phyloP scores from a whole-genome alignment of 805 yeast genomes.

The Yamadazyma insecticola region DNA sequence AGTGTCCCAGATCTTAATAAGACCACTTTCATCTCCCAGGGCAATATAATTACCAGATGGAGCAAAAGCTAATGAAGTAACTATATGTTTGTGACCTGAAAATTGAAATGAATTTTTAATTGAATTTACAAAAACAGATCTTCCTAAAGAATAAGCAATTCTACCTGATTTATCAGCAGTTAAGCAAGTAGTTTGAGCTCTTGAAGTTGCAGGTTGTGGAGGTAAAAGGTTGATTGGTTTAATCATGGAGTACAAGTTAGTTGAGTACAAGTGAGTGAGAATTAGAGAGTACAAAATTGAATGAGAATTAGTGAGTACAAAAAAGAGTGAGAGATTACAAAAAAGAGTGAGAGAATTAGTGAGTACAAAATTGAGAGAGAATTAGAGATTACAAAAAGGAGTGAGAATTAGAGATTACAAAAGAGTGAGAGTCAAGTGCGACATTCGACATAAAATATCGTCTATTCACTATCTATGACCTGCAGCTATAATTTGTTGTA shows the following conservation, averaged over 20 bases:
- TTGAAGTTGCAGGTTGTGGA: constrained; percentile 74
- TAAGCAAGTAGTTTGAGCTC: constrained; percentile 66
- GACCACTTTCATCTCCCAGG: constrained; percentile 89
- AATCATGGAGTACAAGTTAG: not conserved
- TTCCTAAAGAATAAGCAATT: constrained; percentile 78
- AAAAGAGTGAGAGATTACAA: no score
- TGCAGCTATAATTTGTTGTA: no score
- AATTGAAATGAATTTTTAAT: constrained; percentile 59
- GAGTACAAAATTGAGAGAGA: no score
- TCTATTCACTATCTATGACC: no score
- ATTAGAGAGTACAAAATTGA: no score
- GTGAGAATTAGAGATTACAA: no score
- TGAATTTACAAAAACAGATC: constrained; percentile 68
- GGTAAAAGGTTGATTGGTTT: constrained; percentile 43
- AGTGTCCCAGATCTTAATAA: constrained; percentile 81
- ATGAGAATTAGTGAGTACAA: no score
- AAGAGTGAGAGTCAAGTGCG: no score
- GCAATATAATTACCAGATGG: constrained; percentile 90
- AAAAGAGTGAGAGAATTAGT: no score
- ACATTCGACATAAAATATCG: no score
- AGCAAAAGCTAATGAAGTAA: constrained; percentile 81
- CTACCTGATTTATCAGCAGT: constrained; percentile 72
- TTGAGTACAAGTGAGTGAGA: no score
- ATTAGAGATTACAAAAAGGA: no score
- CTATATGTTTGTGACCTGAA: constrained; percentile 61